These are phyloP conservation scores for Rhizopus sp. DNA, from an alignment of 371 early-diverging fungal species.

Conservation along the genomic window DNA sequence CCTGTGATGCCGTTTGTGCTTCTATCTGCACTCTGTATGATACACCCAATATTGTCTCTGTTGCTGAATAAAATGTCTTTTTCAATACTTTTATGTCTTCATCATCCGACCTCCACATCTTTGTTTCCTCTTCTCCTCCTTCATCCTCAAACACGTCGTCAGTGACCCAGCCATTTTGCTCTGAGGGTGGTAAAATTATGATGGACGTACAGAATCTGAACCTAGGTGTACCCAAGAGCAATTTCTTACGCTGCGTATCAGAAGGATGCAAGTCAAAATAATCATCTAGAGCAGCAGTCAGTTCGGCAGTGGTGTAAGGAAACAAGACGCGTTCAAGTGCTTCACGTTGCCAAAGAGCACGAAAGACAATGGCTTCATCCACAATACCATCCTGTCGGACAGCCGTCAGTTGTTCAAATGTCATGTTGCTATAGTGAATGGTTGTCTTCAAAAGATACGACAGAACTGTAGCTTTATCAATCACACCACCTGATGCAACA, in stretches of 20 bases:
- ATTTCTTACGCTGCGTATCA: slow-evolving; percentile 26
- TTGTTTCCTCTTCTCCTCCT: slow-evolving; percentile 5
- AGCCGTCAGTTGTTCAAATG: slow-evolving; percentile 47
- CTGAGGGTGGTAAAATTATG: slow-evolving; percentile 20
- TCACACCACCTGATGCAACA: slow-evolving; percentile 45
- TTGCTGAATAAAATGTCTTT: slow-evolving; percentile 35
- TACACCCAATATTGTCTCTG: slow-evolving; percentile 36
- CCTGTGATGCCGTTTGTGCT: slow-evolving; percentile 28
- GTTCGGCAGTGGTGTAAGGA: slow-evolving; percentile 25
- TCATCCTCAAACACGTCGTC: slow-evolving; percentile 3
- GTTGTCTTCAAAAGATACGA: slow-evolving; percentile 45
- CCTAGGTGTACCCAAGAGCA: slow-evolving; percentile 39
- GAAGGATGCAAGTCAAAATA: slow-evolving; percentile 50
- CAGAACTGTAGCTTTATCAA: slow-evolving; percentile 48
- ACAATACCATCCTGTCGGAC: slow-evolving; percentile 51
- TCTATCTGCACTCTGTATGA: slow-evolving; percentile 41
- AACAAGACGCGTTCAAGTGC: slow-evolving; percentile 45
- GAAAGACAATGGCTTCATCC: slow-evolving; percentile 48
- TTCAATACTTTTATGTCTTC: slow-evolving; percentile 12
- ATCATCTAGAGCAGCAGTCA: slow-evolving; percentile 39
- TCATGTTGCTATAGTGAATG: slow-evolving; percentile 52
- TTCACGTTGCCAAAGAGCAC: slow-evolving; percentile 54
- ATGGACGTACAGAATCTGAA: slow-evolving; percentile 40
- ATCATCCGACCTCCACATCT: slow-evolving; percentile 17
- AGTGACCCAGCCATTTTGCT: slow-evolving; percentile 23